Evolutionary conservation across 1,284 basidiomycete genomes (phyloP), one percentile per base, ranked within the genome.

Genomic region (Rhizoctonia solani): DNA sequence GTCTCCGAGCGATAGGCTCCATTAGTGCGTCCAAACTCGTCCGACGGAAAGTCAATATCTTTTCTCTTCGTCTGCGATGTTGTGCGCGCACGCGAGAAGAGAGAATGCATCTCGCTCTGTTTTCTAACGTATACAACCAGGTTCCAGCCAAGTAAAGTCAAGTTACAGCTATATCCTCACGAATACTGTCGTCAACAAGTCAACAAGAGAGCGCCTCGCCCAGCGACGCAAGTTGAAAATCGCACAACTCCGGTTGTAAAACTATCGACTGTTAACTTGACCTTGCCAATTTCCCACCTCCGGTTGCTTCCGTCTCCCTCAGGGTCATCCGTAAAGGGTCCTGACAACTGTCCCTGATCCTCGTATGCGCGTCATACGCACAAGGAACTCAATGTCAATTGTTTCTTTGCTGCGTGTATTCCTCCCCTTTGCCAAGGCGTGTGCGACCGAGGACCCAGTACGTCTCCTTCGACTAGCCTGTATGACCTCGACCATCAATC

Each of bases 21-120:
- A 19, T 32, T 19, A 68, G 85, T 80, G 68, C 85, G 79, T 55
- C 88, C 88, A 72, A 89, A 89, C 79, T 90, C 88, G 79, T 90
- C 88, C 71, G 73, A 75, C 55, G 70, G 42, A 54, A 39, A 41
- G 21, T 25, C 42, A 23, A 27, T 49, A 23, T 52, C 32, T 32
- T 21, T 53, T 47, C 59, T 47, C 23, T 47, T 49, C 3, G 49
- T 25, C 49, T 65, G 59, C 21, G 59, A 65, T 9, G 59, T 65
- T 19, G 59, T 65, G 21, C 59, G 59, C 5, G 49, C 59, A 23
- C 59, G 59, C 34, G 59, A 41, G 49, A 65, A 65, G 21, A 65
- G 59, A 2, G 59, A 65, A 2, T 65, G 59, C 59, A 65, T 65
- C 29, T 14, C 32, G 32, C 11, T 34, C 32, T 34, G 11, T 34